Percentiles rank a stretch among this genome's conserved stretches.
These are phyloP conservation scores for Mediolabrus comicus DNA, from an alignment of 108 stramenopile genomes.

Conservation along the genomic window DNA sequence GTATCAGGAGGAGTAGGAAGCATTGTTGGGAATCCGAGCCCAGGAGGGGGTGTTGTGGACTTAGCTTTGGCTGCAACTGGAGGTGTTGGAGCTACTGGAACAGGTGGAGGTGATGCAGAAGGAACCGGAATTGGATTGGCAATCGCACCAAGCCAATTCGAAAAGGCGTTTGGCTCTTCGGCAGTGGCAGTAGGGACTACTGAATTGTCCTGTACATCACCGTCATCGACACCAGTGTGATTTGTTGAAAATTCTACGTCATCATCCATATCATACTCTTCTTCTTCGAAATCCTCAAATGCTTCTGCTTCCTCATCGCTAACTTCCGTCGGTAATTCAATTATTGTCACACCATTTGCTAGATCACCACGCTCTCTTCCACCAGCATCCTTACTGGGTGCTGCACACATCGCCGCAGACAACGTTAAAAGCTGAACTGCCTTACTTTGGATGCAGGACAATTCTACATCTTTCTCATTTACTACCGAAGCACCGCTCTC, in stretches of 20 bases:
- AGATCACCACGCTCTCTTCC: constrained; percentile 18
- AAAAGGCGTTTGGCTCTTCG: constrained; percentile 48
- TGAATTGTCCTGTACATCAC: background rate
- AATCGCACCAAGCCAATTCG: constrained; percentile 80
- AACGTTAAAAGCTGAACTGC: constrained; percentile 66
- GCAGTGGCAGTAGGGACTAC: background rate
- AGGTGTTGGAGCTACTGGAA: constrained; percentile 18
- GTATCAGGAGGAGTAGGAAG: constrained; percentile 12
- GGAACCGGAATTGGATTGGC: constrained; percentile 26
- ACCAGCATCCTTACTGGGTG: constrained; percentile 20
- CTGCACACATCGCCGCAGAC: constrained; percentile 61
- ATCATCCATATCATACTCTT: constrained; percentile 24
- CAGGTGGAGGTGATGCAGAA: constrained; percentile 7
- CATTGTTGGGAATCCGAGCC: constrained; percentile 8
- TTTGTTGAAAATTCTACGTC: constrained; percentile 16
- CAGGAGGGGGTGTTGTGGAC: constrained; percentile 21
- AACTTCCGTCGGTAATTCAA: constrained; percentile 6
- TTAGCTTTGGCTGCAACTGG: background rate
- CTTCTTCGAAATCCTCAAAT: constrained; percentile 17
- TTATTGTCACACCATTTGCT: constrained; percentile 21
- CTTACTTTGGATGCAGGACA: constrained; percentile 67
- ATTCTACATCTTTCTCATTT: constrained; percentile 48
- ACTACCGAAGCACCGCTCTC: background rate
- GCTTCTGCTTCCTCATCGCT: constrained; percentile 22
- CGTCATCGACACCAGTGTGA: constrained; percentile 11